A percentile compares a stretch with the other conserved stretches of the same genome.
Conservation (phyloP, 352 stramenopile genomes). For the Phytophthora citrophthora region DNA sequence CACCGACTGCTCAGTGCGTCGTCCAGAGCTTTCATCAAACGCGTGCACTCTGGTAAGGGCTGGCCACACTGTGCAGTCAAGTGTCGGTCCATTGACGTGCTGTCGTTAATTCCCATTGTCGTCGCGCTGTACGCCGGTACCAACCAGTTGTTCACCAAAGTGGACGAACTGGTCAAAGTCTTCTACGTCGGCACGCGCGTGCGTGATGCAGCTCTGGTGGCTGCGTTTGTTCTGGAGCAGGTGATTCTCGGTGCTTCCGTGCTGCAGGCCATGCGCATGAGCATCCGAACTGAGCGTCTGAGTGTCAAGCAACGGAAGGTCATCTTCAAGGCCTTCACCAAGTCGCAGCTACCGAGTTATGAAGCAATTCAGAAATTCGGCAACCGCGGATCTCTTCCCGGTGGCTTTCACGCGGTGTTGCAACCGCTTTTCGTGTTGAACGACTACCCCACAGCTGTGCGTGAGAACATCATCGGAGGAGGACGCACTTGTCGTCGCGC, state of each 20-base stretch:
- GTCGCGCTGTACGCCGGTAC: slow-evolving; percentile 83
- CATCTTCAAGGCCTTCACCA: slow-evolving; percentile 88
- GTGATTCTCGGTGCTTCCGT: slow-evolving; percentile 80
- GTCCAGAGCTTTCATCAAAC: slow-evolving; percentile 79
- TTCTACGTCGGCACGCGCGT: slow-evolving; percentile 81
- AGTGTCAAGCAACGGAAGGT: slow-evolving; percentile 86
- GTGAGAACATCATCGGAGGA: slow-evolving; percentile 85
- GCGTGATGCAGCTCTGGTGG: slow-evolving; percentile 71
- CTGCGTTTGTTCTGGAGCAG: slow-evolving; percentile 81
- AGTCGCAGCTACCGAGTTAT: slow-evolving; percentile 81
- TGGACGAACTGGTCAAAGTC: slow-evolving; percentile 80
- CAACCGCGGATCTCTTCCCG: slow-evolving; percentile 74
- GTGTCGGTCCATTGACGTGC: slow-evolving; percentile 81
- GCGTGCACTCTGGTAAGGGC: slow-evolving; percentile 69
- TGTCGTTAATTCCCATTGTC: slow-evolving; percentile 75
- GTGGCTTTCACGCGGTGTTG: slow-evolving; percentile 72
- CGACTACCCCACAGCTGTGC: slow-evolving; percentile 79
- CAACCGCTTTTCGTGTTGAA: slow-evolving; percentile 83
- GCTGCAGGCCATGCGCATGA: slow-evolving; percentile 85
- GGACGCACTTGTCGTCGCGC: slow-evolving; percentile 76
- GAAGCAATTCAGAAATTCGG: slow-evolving; percentile 86
- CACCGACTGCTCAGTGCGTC: slow-evolving; percentile 70
- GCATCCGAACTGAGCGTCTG: slow-evolving; percentile 77
- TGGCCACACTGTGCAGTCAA: slow-evolving; percentile 81
- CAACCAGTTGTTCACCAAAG: slow-evolving; percentile 81